These are phyloP conservation scores for Massariosphaeria phaeospora DNA, from an alignment of 495 filamentous ascomycete genomes.

Conservation along the genomic window DNA sequence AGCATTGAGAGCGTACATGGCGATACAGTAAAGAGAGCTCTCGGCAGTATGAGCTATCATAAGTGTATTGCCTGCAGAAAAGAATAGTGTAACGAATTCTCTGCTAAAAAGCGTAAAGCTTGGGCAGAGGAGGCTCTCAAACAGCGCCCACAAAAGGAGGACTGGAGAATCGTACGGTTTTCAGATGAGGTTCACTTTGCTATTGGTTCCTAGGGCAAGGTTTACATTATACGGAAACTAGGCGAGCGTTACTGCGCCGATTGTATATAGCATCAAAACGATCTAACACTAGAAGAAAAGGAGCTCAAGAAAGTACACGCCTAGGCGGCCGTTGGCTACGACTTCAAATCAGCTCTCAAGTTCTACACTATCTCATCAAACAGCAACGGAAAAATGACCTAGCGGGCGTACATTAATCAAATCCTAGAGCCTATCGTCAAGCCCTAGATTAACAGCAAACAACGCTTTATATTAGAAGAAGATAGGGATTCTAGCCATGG, in stretches of 20 bases:
- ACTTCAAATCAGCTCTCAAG: conserved; percentile 12
- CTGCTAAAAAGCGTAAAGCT: neutral
- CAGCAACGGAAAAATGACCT: conserved; percentile 20
- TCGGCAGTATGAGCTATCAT: conserved; percentile 7
- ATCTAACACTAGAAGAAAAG: neutral
- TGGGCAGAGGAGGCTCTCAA: neutral
- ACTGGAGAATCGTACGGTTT: neutral
- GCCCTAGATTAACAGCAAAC: conserved; percentile 7
- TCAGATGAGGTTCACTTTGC: neutral
- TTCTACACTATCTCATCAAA: conserved; percentile 21
- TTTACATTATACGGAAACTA: conserved; percentile 9
- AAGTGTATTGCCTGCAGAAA: neutral
- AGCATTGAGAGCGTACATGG: neutral
- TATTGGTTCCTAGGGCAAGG: neutral
- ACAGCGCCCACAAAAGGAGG: neutral
- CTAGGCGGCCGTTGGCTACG: conserved; percentile 13
- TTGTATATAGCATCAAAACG: conserved; percentile 9
- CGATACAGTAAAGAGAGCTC: neutral
- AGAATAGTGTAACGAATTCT: neutral
- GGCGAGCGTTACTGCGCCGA: conserved; percentile 7
- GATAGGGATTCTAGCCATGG: conserved; percentile 13
- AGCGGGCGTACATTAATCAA: conserved; percentile 4
- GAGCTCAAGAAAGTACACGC: conserved; percentile 10
- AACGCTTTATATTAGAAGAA: conserved; percentile 20
- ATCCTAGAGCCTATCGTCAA: conserved; percentile 21